Evolutionary conservation across 176 grass and related monocot species (phyloP), one percentile per base, ranked within the genome.

Genomic region (Rhynchospora tenuis): DNA sequence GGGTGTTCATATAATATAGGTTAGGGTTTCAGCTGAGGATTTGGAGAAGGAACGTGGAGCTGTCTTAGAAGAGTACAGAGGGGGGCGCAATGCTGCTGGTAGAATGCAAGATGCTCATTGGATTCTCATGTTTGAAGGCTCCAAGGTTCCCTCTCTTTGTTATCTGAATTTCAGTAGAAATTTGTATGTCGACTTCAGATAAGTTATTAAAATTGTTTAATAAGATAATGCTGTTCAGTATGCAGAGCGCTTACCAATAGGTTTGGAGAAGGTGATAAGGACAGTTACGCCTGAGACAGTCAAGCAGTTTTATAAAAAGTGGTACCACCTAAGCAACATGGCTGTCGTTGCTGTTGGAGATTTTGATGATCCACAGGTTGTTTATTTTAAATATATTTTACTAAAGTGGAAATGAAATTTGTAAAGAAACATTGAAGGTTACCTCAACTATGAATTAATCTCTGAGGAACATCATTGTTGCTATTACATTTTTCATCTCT

Each of bases 321-420:
- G 96, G 96, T 99, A 99, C 68, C 89, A 93, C 83, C 88, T 99
- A 82, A 89, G 91, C 86, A 99, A 95, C 66, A 99, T 99, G 96
- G 96, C 91, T 54, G 89, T 99, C 27, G 90, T 99, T 83, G 93
- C 93, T 82, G 93, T 99, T 71, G 96, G 96, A 44, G 96, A 99
- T 85, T 99, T 99, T 55, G 83, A 91, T 56, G 93, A 99, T 79
- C 84, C 91, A 26, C 88, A 92, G 91, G 96, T 94, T 60, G 78
- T 84, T 58, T 79, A 28, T n/a, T 38, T 86, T 64, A 48, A 63
- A 46, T 44, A 46, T 42, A 16, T 81, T 81, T 43, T 63, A 8
- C 9, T 64, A 82, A 82, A 62, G 31, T 70, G 7, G 31, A 67
- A 82, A 50, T 51, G 45, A 50, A 74, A 24, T 74, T 51, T 3